phyloP scores from a whole-genome alignment of 352 stramenopile genomes.

The Phytophthora palmivora region DNA sequence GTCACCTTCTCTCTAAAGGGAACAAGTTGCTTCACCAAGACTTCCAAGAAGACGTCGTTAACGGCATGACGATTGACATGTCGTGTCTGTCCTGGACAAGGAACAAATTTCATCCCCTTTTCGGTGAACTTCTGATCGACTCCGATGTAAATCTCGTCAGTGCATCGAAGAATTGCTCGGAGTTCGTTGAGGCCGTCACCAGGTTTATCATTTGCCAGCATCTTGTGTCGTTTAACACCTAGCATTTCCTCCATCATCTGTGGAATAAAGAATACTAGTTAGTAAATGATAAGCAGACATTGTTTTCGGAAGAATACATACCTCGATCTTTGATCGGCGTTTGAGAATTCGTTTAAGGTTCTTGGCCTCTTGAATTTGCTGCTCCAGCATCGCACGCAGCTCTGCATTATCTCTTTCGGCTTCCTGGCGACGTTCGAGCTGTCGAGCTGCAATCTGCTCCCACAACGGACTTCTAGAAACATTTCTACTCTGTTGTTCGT shows the following conservation, averaged over 20 bases:
- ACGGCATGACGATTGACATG: slow-evolving; percentile 5
- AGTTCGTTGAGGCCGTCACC: slow-evolving; percentile 5
- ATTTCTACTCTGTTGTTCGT: not conserved
- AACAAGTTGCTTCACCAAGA: slow-evolving; percentile 28
- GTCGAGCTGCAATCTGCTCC: slow-evolving; percentile 25
- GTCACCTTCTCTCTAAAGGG: slow-evolving; percentile 20
- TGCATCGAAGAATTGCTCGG: slow-evolving; percentile 13
- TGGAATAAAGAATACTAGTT: not conserved
- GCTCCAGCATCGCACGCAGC: slow-evolving; percentile 24
- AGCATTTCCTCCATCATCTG: slow-evolving; percentile 24
- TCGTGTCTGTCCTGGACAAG: slow-evolving; percentile 19
- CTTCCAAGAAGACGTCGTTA: slow-evolving; percentile 32
- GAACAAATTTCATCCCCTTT: slow-evolving; percentile 14
- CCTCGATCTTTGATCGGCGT: not conserved
- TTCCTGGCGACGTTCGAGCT: slow-evolving; percentile 19
- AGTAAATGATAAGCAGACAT: not conserved
- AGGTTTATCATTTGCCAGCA: not conserved
- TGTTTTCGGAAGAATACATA: not conserved
- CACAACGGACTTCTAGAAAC: slow-evolving; percentile 17
- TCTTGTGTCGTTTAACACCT: slow-evolving; percentile 22
- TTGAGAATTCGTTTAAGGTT: slow-evolving; percentile 16
- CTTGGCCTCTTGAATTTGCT: slow-evolving; percentile 33
- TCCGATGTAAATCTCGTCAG: slow-evolving; percentile 22
- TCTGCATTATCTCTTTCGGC: slow-evolving; percentile 29
- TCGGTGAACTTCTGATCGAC: slow-evolving; percentile 13